A percentile compares a stretch with the other conserved stretches of the same genome.
These are phyloP conservation scores for Fraxinus xanthoxyloides DNA, from an alignment of 305 asterid species.

Conservation along the genomic window DNA sequence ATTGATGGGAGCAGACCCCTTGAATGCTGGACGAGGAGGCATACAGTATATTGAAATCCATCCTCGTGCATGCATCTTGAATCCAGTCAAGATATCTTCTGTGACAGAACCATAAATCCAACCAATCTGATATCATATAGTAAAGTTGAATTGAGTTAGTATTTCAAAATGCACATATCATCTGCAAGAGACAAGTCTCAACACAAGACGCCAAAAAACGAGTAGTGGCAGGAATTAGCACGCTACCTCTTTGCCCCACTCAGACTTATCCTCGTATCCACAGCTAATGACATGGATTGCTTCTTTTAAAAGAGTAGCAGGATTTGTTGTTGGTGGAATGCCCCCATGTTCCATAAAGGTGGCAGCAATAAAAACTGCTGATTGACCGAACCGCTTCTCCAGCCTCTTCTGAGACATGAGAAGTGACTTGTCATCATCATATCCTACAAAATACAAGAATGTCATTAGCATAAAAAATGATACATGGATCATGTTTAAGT, in stretches of 20 bases:
- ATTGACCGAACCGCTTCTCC: slow-evolving; percentile 81
- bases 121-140: slow-evolving; percentile 44
- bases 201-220: background rate
- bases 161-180: slow-evolving; percentile 2
- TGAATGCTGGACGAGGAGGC: slow-evolving; percentile 72
- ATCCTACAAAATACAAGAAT: slow-evolving; percentile 41
- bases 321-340: slow-evolving; percentile 65
- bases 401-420: slow-evolving; percentile 73
- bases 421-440: slow-evolving; percentile 67
- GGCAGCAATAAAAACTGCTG: slow-evolving; percentile 80
- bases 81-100: slow-evolving; percentile 70
- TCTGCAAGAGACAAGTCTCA: background rate
- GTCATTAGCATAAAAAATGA: slow-evolving; percentile 2
- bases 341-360: slow-evolving; percentile 79
- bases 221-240: background rate
- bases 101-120: slow-evolving; percentile 75
- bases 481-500: background rate
- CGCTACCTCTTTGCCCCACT: slow-evolving; percentile 84
- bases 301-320: slow-evolving; percentile 70
- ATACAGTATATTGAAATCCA: slow-evolving; percentile 69
- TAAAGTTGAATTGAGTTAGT: background rate
- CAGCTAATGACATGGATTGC: slow-evolving; percentile 87
- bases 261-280: slow-evolving; percentile 80
- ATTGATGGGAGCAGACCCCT: slow-evolving; percentile 76
- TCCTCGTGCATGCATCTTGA: slow-evolving; percentile 72